Percentiles rank a stretch among this genome's conserved stretches.
Conservation (phyloP, 805 yeast genomes). For the Nakazawaea peltata region DNA sequence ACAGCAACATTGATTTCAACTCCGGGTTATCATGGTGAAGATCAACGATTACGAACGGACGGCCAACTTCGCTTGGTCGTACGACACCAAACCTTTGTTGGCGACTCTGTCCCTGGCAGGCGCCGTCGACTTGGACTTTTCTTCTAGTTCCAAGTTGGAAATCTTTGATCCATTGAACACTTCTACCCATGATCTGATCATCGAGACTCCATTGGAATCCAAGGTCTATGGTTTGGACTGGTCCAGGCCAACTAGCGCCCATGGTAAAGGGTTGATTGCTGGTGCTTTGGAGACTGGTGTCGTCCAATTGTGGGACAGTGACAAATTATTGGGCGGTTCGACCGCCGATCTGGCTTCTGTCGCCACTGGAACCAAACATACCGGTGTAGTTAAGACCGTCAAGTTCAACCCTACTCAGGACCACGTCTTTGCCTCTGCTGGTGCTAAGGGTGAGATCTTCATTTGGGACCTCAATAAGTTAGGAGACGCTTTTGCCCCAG, state of each 20-base stretch:
- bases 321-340: slow-evolving; percentile 33
- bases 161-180: slow-evolving; percentile 61
- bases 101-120: slow-evolving; percentile 97
- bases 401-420: slow-evolving; percentile 70
- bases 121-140: slow-evolving; percentile 83
- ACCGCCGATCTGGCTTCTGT: slow-evolving; percentile 37
- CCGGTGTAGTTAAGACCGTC: slow-evolving; percentile 62
- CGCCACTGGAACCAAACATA: slow-evolving; percentile 49
- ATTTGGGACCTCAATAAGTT: slow-evolving; percentile 81
- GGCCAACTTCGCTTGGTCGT: slow-evolving; percentile 96
- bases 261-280: slow-evolving; percentile 56
- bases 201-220: slow-evolving; percentile 39
- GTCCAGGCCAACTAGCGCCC: slow-evolving; percentile 49
- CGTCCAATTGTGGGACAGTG: slow-evolving; percentile 71
- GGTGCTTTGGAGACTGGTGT: slow-evolving; percentile 86
- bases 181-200: slow-evolving; percentile 27
- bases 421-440: slow-evolving; percentile 77
- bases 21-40: slow-evolving; percentile 69
- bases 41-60: slow-evolving; percentile 77
- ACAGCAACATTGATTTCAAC: too few relatives aligned
- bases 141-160: slow-evolving; percentile 70
- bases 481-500: slow-evolving; percentile 54
- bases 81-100: slow-evolving; percentile 60
- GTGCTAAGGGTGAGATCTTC: slow-evolving; percentile 79
- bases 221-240: slow-evolving; percentile 79